phyloP scores from a whole-genome alignment of 2,329 filamentous ascomycete genomes.

The Trichoderma guizhouense region DNA sequence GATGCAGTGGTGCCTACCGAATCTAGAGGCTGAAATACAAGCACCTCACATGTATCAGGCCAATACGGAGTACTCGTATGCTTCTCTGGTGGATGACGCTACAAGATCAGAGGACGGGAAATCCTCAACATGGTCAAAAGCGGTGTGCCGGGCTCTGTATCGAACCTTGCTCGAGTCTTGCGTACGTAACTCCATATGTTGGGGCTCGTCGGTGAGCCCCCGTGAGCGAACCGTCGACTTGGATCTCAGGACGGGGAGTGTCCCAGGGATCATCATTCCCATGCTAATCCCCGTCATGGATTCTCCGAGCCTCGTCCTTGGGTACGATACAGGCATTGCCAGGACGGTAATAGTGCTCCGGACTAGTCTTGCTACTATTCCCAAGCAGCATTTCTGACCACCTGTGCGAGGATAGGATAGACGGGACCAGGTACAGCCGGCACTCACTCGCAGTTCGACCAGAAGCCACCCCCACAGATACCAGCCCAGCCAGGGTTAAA shows the following conservation, averaged over 20 bases:
- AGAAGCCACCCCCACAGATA: constrained; percentile 18
- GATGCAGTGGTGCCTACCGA: background rate
- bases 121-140: constrained; percentile 4
- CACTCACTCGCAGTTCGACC: constrained; percentile 2
- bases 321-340: background rate
- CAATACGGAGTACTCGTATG: background rate
- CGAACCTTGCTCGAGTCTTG: background rate
- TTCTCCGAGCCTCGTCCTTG: background rate
- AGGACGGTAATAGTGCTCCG: background rate
- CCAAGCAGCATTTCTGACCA: background rate
- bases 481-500: constrained; percentile 2
- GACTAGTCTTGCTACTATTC: background rate
- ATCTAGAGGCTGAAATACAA: background rate
- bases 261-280: constrained; percentile 2
- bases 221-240: constrained; percentile 7
- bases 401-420: background rate
- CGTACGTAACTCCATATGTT: constrained; percentile 1
- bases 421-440: background rate
- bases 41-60: background rate
- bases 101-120: background rate
- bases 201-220: constrained; percentile 5
- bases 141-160: constrained; percentile 1
- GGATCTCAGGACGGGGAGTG: constrained; percentile 1
- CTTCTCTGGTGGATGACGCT: background rate
- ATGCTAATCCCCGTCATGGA: background rate